Base-by-base conservation (phyloP, 2,329 filamentous ascomycete species). In the Aureobasidium sp. region DNA sequence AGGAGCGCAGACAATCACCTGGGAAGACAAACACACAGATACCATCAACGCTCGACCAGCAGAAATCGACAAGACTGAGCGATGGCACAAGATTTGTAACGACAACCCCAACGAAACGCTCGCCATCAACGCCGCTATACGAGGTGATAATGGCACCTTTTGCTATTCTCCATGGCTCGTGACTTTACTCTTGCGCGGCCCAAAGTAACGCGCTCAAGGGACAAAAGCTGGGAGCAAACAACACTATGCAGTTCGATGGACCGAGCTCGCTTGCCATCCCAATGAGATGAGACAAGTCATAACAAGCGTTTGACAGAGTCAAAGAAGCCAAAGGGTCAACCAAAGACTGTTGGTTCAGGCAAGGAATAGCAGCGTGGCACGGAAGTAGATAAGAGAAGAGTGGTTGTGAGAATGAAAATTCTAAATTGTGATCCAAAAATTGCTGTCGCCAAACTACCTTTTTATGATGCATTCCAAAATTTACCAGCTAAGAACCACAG, bases 121-220 rank as follows among this genome's bases (percentile, higher is more conserved):
- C 36, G 81, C 82, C 71, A 75, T 83, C n/a, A 83, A 83, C 72
- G 80, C 80, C 7, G 80, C 78, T 69, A 78, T 83, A 45, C 77
- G 81, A 70, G 75, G 73, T 11, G 66, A 78, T 15, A 64, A 64
- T 22, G 81, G 82, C 70, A 67, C 69, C 20, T 74, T 79, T 11
- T 63, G 67, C 51, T 78, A 83, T 69, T 77, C 75, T 29, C 79
- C 80, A 5, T 83, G 80, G 79, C 60, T 82, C 49, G 75, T 83
- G 36, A 79, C 82, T 71, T 53, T 83, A 20, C 51, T 36, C 5
- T 15, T 48, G 4, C 5, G 22, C 42, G 11, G 5, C 22, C 7
- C 22, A 25, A 45, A 39, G 15, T 39, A 39, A 15, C 3, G 22
- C 22, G 22, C 22, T 25, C 3, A 25, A 25, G 22, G 22, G 3